Conservation (phyloP, 2,329 filamentous ascomycete genomes). For the Apiospora marii region DNA sequence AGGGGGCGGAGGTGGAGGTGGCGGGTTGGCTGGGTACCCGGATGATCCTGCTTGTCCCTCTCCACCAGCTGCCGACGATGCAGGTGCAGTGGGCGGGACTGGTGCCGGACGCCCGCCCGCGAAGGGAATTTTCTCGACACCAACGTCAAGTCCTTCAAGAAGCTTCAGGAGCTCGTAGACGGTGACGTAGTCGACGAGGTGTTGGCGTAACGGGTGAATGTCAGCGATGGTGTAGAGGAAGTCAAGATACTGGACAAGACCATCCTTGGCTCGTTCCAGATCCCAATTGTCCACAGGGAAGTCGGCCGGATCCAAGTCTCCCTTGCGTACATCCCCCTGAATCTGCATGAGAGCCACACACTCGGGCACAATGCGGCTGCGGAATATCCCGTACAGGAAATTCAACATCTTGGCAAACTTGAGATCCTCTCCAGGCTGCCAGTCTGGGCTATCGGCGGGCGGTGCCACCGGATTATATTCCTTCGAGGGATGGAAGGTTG, state of each 20-base stretch:
- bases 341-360: constrained; percentile 94
- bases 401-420: constrained; percentile 73
- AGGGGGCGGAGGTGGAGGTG: constrained; percentile 52
- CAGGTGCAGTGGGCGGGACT: constrained; percentile 43
- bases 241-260: constrained; percentile 91
- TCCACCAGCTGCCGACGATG: constrained; percentile 33
- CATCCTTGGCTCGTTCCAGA: constrained; percentile 96
- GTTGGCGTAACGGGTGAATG: constrained; percentile 80
- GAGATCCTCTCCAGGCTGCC: constrained; percentile 56
- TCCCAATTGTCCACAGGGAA: constrained; percentile 97
- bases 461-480: constrained; percentile 42
- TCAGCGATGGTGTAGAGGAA: constrained; percentile 92
- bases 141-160: constrained; percentile 85
- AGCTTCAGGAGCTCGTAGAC: constrained; percentile 88
- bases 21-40: constrained; percentile 40
- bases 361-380: constrained; percentile 90
- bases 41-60: constrained; percentile 38
- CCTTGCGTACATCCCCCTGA: constrained; percentile 86
- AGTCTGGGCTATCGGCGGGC: constrained; percentile 32
- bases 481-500: constrained; percentile 51
- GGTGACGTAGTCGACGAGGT: constrained; percentile 91
- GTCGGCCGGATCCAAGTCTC: constrained; percentile 78
- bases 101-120: constrained; percentile 51
- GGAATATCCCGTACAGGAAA: constrained; percentile 92
- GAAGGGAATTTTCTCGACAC: constrained; percentile 83